Evolutionary conservation across 257 asterid genomes (phyloP), one percentile per base, ranked within the genome.

Genomic region (Gynochthodes officinalis): DNA sequence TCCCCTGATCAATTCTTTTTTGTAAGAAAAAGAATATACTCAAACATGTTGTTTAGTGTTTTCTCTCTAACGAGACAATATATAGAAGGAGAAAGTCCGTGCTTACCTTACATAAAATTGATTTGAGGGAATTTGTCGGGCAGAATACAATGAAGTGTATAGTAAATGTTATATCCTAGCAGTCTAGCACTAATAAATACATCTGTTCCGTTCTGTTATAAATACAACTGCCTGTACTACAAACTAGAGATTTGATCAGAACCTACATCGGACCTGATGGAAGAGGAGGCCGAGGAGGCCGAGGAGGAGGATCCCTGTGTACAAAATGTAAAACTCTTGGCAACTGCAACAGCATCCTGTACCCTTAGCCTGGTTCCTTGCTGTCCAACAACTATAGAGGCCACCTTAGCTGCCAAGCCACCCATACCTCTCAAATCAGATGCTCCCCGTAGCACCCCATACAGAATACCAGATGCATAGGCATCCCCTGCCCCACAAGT

Each of bases 401-500:
- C 99, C 42, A 94, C 93, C 81, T 91, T 91, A 40, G 99, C 89
- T 33, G 98, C 99, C 76, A 91, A 76, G 18, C 86, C 46, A 76
- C 99, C 99, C 86, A 94, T 80, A 59, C 81, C 92, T 82, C 82
- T 91, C 78, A 88, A 70, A 83, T 91, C 95, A 35, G 97, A 83
- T 30, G 79, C 85, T 0, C 95, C 96, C 12, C 81, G 82, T 42
- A 87, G 79, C 44, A 94, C 46, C 60, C 98, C 92, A 66, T 94
- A 94, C 73, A 94, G 83, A 60, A 94, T 80, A 69, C 99, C 99
- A 13, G 99, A 88, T 59, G 99, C 99, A 73, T 94, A 94, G 44
- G 98, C 99, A 84, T 94, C 99, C 62, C 99, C 99, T 39, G 99
- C 99, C 49, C 99, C 99, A 82, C 99, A 94, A 48, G 98, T 94